These are phyloP conservation scores for Lactarius vividus DNA, from an alignment of 768 basidiomycete genomes.

Conservation along the genomic window DNA sequence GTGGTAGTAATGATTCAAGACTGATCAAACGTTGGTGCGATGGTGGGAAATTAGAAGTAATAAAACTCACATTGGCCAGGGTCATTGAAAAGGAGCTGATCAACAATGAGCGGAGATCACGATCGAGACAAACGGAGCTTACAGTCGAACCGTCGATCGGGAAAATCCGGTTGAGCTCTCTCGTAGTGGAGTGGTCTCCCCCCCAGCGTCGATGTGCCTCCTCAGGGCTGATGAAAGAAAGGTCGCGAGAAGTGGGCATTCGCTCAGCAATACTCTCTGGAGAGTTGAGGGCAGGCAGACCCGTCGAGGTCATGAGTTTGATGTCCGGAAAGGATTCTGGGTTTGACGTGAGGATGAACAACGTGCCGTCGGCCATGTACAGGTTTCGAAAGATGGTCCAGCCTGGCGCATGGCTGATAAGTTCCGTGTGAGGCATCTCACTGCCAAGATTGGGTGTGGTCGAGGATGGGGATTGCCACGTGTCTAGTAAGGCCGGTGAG, in stretches of 20 bases:
- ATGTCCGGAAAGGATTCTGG: conserved; percentile 45
- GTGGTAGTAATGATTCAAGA: conserved; percentile 87
- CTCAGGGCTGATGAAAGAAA: conserved; percentile 57
- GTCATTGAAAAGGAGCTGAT: conserved; percentile 51
- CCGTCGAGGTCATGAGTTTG: conserved; percentile 64
- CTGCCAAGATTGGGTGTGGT: background rate
- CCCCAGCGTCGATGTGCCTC: conserved; percentile 68
- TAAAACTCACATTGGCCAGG: conserved; percentile 51
- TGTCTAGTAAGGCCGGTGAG: background rate
- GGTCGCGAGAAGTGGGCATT: conserved; percentile 61
- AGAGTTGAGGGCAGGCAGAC: conserved; percentile 52
- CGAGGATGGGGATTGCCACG: background rate
- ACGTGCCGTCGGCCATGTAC: conserved; percentile 82
- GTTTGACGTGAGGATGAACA: conserved; percentile 61
- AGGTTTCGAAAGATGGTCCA: conserved; percentile 84
- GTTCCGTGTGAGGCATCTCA: conserved; percentile 49
- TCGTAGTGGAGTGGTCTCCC: conserved; percentile 32
- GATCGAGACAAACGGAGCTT: conserved; percentile 29
- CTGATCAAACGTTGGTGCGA: conserved; percentile 24
- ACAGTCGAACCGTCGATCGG: conserved; percentile 74
- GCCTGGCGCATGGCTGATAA: conserved; percentile 69
- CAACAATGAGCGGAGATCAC: background rate
- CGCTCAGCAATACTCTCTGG: conserved; percentile 64
- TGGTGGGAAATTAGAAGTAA: background rate
- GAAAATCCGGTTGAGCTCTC: conserved; percentile 50